These are phyloP conservation scores for Schoenoplectus tabernaemontani DNA, from an alignment of 202 grass and related monocot genomes.

Conservation along the genomic window DNA sequence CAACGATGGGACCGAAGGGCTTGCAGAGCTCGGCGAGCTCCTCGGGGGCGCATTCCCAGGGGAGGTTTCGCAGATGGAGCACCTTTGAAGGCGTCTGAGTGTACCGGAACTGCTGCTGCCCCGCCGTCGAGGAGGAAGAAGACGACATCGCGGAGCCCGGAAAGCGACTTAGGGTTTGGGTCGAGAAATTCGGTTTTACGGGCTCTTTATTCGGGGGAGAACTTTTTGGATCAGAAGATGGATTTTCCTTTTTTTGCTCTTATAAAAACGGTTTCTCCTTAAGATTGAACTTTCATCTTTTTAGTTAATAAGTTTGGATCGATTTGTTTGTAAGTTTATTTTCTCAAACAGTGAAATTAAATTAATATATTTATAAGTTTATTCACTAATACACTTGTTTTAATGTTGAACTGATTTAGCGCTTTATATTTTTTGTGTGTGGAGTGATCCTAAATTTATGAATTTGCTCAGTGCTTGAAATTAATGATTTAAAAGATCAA, in stretches of 20 bases:
- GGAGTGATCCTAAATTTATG: no score
- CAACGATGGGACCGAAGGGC: slow-evolving; percentile 71
- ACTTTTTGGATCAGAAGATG: not conserved
- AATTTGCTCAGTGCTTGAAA: no score
- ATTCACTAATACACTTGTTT: no score
- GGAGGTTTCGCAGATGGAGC: slow-evolving; percentile 76
- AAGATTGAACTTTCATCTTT: no score
- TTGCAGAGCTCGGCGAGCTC: slow-evolving; percentile 84
- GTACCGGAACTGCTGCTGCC: slow-evolving; percentile 65
- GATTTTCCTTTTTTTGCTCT: not conserved
- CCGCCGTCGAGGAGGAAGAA: slow-evolving; percentile 27
- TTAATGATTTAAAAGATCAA: no score
- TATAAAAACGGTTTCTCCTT: no score
- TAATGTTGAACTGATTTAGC: no score
- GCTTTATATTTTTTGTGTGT: no score
- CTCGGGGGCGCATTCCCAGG: slow-evolving; percentile 71
- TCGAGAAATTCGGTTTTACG: not conserved
- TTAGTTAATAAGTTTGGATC: no score
- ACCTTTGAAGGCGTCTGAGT: slow-evolving; percentile 86
- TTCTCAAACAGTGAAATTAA: no score
- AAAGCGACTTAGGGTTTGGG: slow-evolving; percentile 8
- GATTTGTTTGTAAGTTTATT: no score
- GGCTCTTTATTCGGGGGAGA: not conserved
- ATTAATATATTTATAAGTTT: no score
- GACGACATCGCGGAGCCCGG: slow-evolving; percentile 34